Percentiles rank a stretch among this genome's conserved stretches.
Evolutionary conservation across 495 filamentous ascomycete species (phyloP).

Genomic region (Tuber melanosporum): DNA sequence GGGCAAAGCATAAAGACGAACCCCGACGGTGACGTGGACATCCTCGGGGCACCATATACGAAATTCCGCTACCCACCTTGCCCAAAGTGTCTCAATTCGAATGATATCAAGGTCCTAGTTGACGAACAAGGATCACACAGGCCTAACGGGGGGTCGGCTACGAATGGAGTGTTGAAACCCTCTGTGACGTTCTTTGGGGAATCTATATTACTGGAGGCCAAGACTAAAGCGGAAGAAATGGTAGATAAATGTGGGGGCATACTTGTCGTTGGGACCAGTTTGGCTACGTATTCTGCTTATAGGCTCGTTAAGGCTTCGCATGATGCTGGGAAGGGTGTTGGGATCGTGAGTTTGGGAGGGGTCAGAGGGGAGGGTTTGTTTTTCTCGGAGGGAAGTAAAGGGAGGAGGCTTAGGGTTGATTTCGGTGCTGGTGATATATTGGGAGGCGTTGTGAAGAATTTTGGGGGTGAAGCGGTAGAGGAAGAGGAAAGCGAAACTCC

Average conservation of each 20-base stretch:
- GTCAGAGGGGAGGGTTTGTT: conserved; percentile 71
- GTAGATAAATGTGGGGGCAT: conserved; percentile 68
- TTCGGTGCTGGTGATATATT: conserved; percentile 28
- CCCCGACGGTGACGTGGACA: conserved; percentile 88
- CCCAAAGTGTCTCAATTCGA: conserved; percentile 68
- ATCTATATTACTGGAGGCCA: conserved; percentile 61
- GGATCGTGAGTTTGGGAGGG: conserved; percentile 74
- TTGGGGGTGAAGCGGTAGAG: conserved; percentile 7
- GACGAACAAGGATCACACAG: conserved; percentile 66
- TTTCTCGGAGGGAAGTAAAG: conserved; percentile 45
- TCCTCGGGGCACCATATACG: conserved; percentile 79
- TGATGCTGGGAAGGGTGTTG: conserved; percentile 76
- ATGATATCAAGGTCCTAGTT: conserved; percentile 55
- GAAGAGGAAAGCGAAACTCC: neutral
- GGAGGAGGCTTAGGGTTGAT: conserved; percentile 36
- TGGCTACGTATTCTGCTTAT: conserved; percentile 95
- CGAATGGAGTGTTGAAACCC: conserved; percentile 63
- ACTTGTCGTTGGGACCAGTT: conserved; percentile 75
- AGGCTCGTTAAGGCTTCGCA: conserved; percentile 75
- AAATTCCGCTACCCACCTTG: conserved; percentile 90
- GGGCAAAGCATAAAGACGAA: conserved; percentile 74
- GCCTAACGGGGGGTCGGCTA: conserved; percentile 8
- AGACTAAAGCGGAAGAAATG: conserved; percentile 67
- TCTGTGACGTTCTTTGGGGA: conserved; percentile 95
- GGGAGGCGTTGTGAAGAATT: conserved; percentile 28